Evolutionary conservation across 2,329 filamentous ascomycete species (phyloP), one percentile per base, ranked within the genome.

Genomic region (Exophiala aquamarina): DNA sequence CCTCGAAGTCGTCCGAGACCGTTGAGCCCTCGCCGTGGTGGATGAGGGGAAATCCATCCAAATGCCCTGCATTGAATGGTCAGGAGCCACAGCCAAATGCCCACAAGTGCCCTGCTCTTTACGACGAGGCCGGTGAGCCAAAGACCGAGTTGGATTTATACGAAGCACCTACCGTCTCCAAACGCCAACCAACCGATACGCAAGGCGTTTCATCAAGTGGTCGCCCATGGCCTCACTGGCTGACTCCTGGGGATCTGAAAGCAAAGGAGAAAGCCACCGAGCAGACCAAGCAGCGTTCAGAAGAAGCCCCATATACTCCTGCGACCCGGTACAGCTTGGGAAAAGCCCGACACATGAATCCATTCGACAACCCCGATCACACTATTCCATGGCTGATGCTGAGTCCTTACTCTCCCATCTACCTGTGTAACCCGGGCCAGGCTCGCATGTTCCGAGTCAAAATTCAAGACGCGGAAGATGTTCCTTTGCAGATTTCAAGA

Each of bases 341-440:
- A 26, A 33, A 26, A 2, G 46, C 33, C 19, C 45, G 48, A 8
- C 31, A 44, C 5, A 50, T 58, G 31, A 63, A 65, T 41, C 59
- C 63, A 47, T 62, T 66, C 17, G 55, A 59, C 41, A 54, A 66
- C 15, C 63, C 66, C 15, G 67, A 69, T 21, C 55, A 67, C 45
- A 63, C 63, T 3, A 57, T 65, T 8, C 56, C 64, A 2, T 74
- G 73, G 54, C 59, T 74, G n/a, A 57, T 71, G 51, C 67, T 70
- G 32, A 77, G 70, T 52, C 66, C 70, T 0, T 82, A 83, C 60
- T 82, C 79, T 1, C 79, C 78, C 1, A 59, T 76, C n/a, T 56
- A 54, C 28, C 51, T 56, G 18, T 54, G 41, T 41, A 54, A 54
- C 31, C 50, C 50, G n/a, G 39, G 44, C 4, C 54, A 54, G 21